A percentile compares a stretch with the other conserved stretches of the same genome.
Conservation (phyloP, 768 basidiomycete genomes). For the Suillus occidentalis region DNA sequence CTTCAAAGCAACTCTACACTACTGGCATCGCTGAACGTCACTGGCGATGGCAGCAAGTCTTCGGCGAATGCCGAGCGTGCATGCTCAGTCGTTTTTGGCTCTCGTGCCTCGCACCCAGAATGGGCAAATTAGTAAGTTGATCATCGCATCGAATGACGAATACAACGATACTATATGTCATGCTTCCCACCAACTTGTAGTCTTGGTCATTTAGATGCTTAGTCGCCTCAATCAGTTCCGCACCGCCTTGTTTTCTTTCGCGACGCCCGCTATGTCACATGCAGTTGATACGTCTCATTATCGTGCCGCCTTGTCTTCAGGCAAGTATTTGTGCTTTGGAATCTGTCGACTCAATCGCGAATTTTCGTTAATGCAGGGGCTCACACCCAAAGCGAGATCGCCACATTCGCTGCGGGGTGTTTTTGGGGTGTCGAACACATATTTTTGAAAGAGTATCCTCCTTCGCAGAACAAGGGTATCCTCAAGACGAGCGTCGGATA, state of each 20-base stretch:
- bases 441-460: conserved; percentile 77
- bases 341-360: not conserved
- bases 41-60: no score
- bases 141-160: not conserved
- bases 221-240: conserved; percentile 24
- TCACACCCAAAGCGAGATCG: conserved; percentile 34
- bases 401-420: conserved; percentile 59
- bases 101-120: no score
- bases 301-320: conserved; percentile 40
- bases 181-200: not conserved
- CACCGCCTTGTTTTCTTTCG: conserved; percentile 22
- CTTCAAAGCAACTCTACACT: no score
- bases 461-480: conserved; percentile 70
- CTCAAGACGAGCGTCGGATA: conserved; percentile 76
- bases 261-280: conserved; percentile 16
- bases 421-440: conserved; percentile 91
- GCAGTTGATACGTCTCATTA: conserved; percentile 39
- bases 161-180: no score
- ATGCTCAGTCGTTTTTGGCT: no score
- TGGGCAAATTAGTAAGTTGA: no score
- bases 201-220: conserved; percentile 19
- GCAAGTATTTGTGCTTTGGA: conserved; percentile 16
- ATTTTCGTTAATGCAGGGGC: not conserved
- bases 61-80: no score
- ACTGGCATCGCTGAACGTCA: no score